Percentiles rank a stretch among this genome's conserved stretches.
These are phyloP conservation scores for Sungouiozyma intestinalis DNA, from an alignment of 805 yeast species.

Conservation along the genomic window DNA sequence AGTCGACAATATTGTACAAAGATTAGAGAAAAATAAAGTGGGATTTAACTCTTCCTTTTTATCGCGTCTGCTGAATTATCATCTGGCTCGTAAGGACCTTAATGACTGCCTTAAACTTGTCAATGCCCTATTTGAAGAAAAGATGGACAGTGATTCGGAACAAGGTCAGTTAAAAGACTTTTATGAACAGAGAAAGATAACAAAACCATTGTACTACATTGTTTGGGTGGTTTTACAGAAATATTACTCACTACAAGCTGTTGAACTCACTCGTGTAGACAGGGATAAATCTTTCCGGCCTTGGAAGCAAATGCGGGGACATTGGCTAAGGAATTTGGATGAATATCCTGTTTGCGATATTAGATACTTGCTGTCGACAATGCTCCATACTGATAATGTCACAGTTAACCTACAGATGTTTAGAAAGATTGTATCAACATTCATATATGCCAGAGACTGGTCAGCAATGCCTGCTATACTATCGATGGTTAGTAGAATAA, in stretches of 20 bases:
- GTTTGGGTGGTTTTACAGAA: constrained; percentile 25
- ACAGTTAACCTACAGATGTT: constrained; percentile 13
- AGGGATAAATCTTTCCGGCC: constrained; percentile 6
- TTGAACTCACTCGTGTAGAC: constrained; percentile 9
- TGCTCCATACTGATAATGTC: constrained; percentile 15
- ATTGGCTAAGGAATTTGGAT: constrained; percentile 7
- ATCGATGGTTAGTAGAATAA: constrained; percentile 9
- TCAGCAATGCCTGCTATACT: constrained; percentile 15
- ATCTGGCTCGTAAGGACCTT: constrained; percentile 21
- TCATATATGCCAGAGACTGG: constrained; percentile 19
- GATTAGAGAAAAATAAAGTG: constrained; percentile 10
- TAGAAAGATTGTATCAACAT: constrained; percentile 11
- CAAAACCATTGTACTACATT: constrained; percentile 21
- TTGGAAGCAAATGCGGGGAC: constrained; percentile 1
- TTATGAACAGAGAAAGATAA: constrained; percentile 8
- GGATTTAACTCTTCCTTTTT: constrained; percentile 30
- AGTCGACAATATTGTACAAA: constrained; percentile 1
- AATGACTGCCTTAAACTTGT: constrained; percentile 27
- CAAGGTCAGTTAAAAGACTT: constrained; percentile 2
- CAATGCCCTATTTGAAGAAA: constrained; percentile 19
- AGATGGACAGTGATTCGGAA: constrained; percentile 10
- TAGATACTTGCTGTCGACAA: constrained; percentile 10
- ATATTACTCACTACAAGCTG: constrained; percentile 7
- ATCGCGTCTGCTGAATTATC: constrained; percentile 30
- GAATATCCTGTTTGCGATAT: constrained; percentile 9